Conservation (phyloP, 2,329 filamentous ascomycete species). For the Alternaria angustiovoidea region DNA sequence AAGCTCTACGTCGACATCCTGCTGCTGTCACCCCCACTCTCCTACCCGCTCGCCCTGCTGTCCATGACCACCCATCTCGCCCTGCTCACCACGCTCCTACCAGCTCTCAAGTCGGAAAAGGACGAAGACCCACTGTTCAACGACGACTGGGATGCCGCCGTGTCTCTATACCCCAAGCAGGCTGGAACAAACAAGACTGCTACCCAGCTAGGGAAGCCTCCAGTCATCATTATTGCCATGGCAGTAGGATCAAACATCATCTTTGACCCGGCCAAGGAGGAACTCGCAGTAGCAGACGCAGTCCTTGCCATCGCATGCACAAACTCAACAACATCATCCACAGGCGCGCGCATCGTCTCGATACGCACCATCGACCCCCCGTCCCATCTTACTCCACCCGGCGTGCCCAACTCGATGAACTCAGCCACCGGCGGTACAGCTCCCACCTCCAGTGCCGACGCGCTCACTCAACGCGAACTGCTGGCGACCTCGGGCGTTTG, state of each 20-base stretch:
- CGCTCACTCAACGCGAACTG: slow-evolving; percentile 60
- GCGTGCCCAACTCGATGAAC: slow-evolving; percentile 58
- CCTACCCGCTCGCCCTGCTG: slow-evolving; percentile 90
- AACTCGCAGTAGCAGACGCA: slow-evolving; percentile 90
- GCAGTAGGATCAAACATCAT: slow-evolving; percentile 87
- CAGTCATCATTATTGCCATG: slow-evolving; percentile 89
- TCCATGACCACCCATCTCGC: slow-evolving; percentile 94
- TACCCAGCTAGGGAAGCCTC: slow-evolving; percentile 65
- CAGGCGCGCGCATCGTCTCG: slow-evolving; percentile 51
- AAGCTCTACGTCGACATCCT: slow-evolving; percentile 93
- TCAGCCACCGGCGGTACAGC: slow-evolving; percentile 54
- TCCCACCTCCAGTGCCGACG: slow-evolving; percentile 50
- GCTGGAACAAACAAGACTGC: slow-evolving; percentile 34
- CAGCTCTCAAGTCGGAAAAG: slow-evolving; percentile 82
- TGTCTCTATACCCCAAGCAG: slow-evolving; percentile 73
- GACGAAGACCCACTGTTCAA: slow-evolving; percentile 98
- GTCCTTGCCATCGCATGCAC: slow-evolving; percentile 85
- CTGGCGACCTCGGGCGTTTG: slow-evolving; percentile 75
- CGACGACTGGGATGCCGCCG: slow-evolving; percentile 92
- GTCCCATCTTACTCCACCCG: slow-evolving; percentile 58
- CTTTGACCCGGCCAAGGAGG: slow-evolving; percentile 90
- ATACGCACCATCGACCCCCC: slow-evolving; percentile 61
- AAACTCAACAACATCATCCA: slow-evolving; percentile 30
- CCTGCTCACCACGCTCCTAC: slow-evolving; percentile 84
- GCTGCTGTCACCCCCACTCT: slow-evolving; percentile 89